Conservation (phyloP, 176 grass and related monocot species). For the Raddia guianensis region DNA sequence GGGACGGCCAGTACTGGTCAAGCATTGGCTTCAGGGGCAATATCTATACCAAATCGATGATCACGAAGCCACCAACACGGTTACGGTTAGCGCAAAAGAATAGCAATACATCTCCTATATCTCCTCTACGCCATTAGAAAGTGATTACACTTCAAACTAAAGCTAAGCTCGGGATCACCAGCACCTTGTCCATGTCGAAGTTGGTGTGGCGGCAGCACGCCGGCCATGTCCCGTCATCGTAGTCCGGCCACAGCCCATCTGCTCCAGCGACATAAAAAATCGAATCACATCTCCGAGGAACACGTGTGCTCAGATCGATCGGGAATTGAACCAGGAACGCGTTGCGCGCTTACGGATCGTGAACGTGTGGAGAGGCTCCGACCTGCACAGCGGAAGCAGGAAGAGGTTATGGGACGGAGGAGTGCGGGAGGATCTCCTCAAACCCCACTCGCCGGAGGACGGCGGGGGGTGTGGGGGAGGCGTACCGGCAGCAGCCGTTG, state of each 20-base stretch:
- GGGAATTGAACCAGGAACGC: neutral
- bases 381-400: constrained; percentile 44
- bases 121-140: neutral
- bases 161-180: neutral
- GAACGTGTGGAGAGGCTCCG: constrained; percentile 63
- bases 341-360: constrained; percentile 77
- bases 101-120: neutral
- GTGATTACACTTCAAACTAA: neutral
- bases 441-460: neutral
- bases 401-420: no score
- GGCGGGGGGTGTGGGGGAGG: neutral
- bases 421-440: neutral
- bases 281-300: neutral
- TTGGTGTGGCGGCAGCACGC: constrained; percentile 51
- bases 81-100: neutral
- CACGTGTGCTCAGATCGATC: neutral
- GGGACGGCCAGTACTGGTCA: constrained; percentile 52
- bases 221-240: constrained; percentile 61
- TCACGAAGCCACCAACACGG: constrained; percentile 5
- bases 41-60: constrained; percentile 31
- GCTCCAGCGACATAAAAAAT: neutral
- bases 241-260: constrained; percentile 64
- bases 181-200: constrained; percentile 57
- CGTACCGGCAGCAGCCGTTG: constrained; percentile 87
- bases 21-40: constrained; percentile 35